These are phyloP conservation scores for Trichomonas gallinae DNA, from an alignment of 208 protist genomes.

Conservation along the genomic window DNA sequence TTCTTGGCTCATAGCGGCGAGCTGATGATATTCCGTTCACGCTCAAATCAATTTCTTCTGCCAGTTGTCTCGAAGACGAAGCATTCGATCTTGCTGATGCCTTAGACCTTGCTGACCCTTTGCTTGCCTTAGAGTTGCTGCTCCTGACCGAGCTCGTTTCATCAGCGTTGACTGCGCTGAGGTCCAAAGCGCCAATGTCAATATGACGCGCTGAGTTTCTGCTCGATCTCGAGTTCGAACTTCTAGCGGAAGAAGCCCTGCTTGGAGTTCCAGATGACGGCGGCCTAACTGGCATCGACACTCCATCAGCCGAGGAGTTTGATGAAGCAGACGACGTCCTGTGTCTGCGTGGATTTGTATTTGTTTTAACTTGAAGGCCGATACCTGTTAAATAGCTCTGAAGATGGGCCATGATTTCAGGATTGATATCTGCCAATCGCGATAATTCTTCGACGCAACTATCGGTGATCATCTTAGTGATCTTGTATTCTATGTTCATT, in stretches of 20 bases:
- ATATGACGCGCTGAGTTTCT: not conserved
- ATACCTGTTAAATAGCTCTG: not conserved
- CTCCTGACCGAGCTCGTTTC: not conserved
- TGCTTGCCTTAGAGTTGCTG: not conserved
- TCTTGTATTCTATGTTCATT: not conserved
- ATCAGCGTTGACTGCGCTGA: not conserved
- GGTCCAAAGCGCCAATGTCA: not conserved
- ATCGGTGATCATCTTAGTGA: not conserved
- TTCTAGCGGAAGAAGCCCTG: not conserved
- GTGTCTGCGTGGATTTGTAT: not conserved
- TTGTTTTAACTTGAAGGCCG: not conserved
- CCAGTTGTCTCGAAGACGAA: not conserved
- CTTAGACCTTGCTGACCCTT: not conserved
- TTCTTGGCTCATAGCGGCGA: not conserved
- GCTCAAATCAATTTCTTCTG: not conserved
- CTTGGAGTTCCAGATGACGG: not conserved
- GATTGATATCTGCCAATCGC: not conserved
- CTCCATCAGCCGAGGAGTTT: not conserved
- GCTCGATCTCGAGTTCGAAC: not conserved
- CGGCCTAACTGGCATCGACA: not conserved
- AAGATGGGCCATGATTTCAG: not conserved
- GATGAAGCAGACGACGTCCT: not conserved
- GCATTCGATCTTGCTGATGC: not conserved
- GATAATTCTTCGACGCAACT: not conserved
- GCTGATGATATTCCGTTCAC: not conserved